phyloP scores from a whole-genome alignment of 768 basidiomycete species.

The Hypsizygus marmoreus region DNA sequence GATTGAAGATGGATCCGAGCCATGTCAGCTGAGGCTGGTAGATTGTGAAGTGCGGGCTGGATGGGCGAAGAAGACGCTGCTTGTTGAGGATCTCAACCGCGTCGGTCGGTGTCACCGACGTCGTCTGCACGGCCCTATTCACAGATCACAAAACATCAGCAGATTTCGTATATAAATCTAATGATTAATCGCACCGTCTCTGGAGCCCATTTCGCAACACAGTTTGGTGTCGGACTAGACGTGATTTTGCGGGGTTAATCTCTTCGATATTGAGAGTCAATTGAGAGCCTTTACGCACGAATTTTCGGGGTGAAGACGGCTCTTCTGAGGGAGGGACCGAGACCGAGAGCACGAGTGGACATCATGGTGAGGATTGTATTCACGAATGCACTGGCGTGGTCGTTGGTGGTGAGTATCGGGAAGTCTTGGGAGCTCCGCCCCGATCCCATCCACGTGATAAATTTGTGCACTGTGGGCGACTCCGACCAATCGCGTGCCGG shows the following conservation, averaged over 20 bases:
- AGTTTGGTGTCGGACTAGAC: conserved; percentile 44
- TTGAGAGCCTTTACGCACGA: conserved; percentile 26
- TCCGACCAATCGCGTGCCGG: background rate
- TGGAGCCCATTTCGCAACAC: conserved; percentile 37
- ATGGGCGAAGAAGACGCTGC: conserved; percentile 88
- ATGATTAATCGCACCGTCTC: conserved; percentile 41
- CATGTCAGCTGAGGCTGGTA: conserved; percentile 96
- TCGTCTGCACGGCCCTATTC: conserved; percentile 58
- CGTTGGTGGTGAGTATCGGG: conserved; percentile 7
- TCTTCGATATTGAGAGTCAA: background rate
- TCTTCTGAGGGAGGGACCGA: conserved; percentile 57
- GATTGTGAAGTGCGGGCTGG: conserved; percentile 93
- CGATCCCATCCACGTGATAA: conserved; percentile 14
- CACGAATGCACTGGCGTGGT: no score
- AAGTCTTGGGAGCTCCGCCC: conserved; percentile 6
- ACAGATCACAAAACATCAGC: background rate
- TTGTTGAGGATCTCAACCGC: conserved; percentile 72
- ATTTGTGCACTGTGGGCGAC: background rate
- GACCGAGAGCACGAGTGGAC: conserved; percentile 56
- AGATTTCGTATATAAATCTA: background rate
- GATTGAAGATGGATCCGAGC: conserved; percentile 83
- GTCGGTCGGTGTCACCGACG: conserved; percentile 64
- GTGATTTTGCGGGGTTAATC: background rate
- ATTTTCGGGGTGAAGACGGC: conserved; percentile 42
- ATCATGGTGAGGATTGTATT: conserved; percentile 38